Percentiles rank a stretch among this genome's conserved stretches.
phyloP scores from a whole-genome alignment of 768 basidiomycete species.

The Macrolepiota dolichaula region DNA sequence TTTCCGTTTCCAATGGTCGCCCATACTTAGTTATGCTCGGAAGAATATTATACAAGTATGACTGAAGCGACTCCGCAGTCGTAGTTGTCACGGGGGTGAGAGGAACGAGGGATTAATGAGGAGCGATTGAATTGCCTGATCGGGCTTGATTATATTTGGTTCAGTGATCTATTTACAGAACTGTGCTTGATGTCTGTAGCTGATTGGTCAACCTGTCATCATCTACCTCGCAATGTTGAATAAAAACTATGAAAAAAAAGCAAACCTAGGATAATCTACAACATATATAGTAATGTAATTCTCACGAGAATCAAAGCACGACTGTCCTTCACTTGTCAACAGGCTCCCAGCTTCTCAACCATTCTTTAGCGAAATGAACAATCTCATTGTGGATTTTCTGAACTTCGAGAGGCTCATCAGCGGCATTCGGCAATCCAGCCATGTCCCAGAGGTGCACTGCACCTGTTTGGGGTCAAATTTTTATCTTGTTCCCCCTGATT shows the following conservation, averaged over 20 bases:
- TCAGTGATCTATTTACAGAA: too few relatives aligned
- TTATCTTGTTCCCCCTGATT: neutral
- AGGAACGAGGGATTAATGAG: too few relatives aligned
- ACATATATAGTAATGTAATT: too few relatives aligned
- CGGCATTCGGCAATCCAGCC: constrained; percentile 64
- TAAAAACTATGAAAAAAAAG: too few relatives aligned
- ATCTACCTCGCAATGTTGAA: too few relatives aligned
- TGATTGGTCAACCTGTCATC: too few relatives aligned
- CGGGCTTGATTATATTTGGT: too few relatives aligned
- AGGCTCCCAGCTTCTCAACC: constrained; percentile 52
- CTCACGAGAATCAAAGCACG: too few relatives aligned
- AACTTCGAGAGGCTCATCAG: constrained; percentile 74
- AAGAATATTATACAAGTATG: neutral
- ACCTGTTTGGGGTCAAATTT: constrained; percentile 28
- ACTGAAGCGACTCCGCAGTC: neutral
- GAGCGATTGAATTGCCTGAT: too few relatives aligned
- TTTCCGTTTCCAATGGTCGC: neutral
- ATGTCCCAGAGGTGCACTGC: constrained; percentile 76
- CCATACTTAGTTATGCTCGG: neutral
- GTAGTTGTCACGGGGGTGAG: neutral
- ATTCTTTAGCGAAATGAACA: constrained; percentile 72
- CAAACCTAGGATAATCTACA: too few relatives aligned
- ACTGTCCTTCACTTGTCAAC: constrained; percentile 13
- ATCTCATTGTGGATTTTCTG: constrained; percentile 77
- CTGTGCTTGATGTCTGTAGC: too few relatives aligned